These are phyloP conservation scores for Colletotrichum theobromicola DNA, from an alignment of 2,329 filamentous ascomycete species.

Conservation along the genomic window DNA sequence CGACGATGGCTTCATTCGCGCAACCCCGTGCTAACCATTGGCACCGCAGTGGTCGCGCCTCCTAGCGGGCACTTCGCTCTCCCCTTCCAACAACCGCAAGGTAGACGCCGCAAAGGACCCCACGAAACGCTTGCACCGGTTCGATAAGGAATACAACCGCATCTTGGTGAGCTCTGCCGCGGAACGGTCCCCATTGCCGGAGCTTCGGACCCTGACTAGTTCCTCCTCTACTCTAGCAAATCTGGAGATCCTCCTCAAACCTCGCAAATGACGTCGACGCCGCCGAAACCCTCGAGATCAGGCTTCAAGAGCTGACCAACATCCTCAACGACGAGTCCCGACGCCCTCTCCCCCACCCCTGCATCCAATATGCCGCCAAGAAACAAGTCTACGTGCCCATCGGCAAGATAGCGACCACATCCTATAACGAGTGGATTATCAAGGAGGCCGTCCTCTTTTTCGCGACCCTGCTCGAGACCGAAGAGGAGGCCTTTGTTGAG, in stretches of 20 bases:
- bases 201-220: not conserved
- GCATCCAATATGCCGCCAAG: conserved; percentile 83
- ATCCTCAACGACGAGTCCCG: conserved; percentile 90
- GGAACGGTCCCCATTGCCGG: not conserved
- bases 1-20: not conserved
- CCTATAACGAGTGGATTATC: conserved; percentile 85
- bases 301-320: conserved; percentile 67
- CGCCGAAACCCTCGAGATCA: conserved; percentile 66
- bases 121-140: conserved; percentile 67
- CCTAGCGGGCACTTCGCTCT: conserved; percentile 66
- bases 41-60: conserved; percentile 67
- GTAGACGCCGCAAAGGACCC: conserved; percentile 65
- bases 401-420: conserved; percentile 85
- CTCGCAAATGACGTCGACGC: conserved; percentile 65
- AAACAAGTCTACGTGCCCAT: conserved; percentile 91
- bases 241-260: conserved; percentile 68
- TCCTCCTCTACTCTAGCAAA: conserved; percentile 27
- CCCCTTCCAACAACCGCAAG: conserved; percentile 59
- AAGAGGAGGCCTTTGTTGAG: conserved; percentile 93
- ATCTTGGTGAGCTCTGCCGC: conserved; percentile 54
- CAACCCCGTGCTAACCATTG: not conserved
- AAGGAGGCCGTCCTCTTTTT: conserved; percentile 86
- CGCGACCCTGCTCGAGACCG: conserved; percentile 90
- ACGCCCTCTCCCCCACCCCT: conserved; percentile 87
- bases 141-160: conserved; percentile 70